Conservation (phyloP, 1,139 yeast species). For the Yamadazyma friedrichii region DNA sequence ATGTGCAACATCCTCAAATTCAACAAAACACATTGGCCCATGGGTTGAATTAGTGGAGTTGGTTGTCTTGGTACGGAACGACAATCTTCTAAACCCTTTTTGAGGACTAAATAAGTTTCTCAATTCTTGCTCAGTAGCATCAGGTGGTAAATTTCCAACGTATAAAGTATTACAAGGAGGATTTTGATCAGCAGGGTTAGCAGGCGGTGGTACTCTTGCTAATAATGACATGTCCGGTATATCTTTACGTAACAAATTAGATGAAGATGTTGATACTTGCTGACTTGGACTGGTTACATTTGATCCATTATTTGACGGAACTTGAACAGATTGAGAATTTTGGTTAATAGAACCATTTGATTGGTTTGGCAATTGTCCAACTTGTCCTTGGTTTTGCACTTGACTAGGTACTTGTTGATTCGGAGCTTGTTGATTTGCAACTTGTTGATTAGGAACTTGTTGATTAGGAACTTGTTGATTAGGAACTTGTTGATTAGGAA, state of each 20-base stretch:
- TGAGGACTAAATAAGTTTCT: conserved; percentile 85
- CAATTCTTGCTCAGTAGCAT: conserved; percentile 91
- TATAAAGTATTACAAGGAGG: conserved; percentile 97
- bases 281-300: conserved; percentile 17
- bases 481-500: conserved; percentile 9
- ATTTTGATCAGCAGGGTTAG: conserved; percentile 97
- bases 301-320: conserved; percentile 3
- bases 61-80: conserved; percentile 69
- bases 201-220: conserved; percentile 90
- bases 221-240: conserved; percentile 72
- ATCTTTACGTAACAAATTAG: conserved; percentile 25
- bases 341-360: background rate
- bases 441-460: conserved; percentile 7
- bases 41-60: conserved; percentile 46
- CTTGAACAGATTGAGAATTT: conserved; percentile 1
- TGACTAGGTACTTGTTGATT: conserved; percentile 3
- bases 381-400: background rate
- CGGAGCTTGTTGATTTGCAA: conserved; percentile 3
- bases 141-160: conserved; percentile 96
- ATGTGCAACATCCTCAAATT: conserved; percentile 90
- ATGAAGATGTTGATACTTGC: conserved; percentile 12
- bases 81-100: conserved; percentile 86
- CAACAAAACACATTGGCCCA: conserved; percentile 99
- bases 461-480: conserved; percentile 12
- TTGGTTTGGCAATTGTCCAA: conserved; percentile 3